Evolutionary conservation across 1,284 basidiomycete species (phyloP), one percentile per base, ranked within the genome.

Genomic region (Takashimella koratensis): DNA sequence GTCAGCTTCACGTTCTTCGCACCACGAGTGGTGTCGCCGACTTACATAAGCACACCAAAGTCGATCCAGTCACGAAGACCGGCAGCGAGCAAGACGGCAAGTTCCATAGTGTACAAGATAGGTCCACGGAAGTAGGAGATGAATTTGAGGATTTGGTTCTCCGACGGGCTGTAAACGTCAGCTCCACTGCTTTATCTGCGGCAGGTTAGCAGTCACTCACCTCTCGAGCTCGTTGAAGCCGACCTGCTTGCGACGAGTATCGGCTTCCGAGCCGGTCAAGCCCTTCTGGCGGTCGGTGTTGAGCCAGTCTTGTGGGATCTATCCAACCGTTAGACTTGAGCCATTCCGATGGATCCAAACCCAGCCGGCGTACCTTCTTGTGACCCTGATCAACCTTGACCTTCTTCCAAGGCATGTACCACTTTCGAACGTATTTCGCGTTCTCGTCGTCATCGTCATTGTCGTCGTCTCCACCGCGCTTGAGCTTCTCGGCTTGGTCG

Each of bases 101-200:
- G 72, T 68, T 82, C 81, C 81, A 82, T 82, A 60, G 82, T 80
- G 67, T 81, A 82, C 43, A 80, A 74, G 58, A 81, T 79, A 19
- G 79, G 79, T 43, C 79, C 79, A 51, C 77, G 72, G 70, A 80
- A 79, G 67, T 79, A 81, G 5, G 62, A 66, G 51, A 79, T 51
- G 64, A 80, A 78, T 57, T 82, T 81, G 71, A 80, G 62, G 59
- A 82, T 62, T 40, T 79, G 74, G 66, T 82, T 82, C 64, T 76
- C 75, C 64, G 57, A 68, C 22, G 67, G 74, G 53, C 63, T 78
- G 68, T 27, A 65, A 69, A 19, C 45, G 6, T 24, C 25, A 30
- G 45, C 10, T 26, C 39, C 45, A 53, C 47, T 48, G 36, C 19
- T 12, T 46, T 26, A 23, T 22, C 27, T 36, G 4, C 12, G 26